These are phyloP conservation scores for Besnoitia besnoiti DNA, from an alignment of 169 alveolate genomes.

Conservation along the genomic window DNA sequence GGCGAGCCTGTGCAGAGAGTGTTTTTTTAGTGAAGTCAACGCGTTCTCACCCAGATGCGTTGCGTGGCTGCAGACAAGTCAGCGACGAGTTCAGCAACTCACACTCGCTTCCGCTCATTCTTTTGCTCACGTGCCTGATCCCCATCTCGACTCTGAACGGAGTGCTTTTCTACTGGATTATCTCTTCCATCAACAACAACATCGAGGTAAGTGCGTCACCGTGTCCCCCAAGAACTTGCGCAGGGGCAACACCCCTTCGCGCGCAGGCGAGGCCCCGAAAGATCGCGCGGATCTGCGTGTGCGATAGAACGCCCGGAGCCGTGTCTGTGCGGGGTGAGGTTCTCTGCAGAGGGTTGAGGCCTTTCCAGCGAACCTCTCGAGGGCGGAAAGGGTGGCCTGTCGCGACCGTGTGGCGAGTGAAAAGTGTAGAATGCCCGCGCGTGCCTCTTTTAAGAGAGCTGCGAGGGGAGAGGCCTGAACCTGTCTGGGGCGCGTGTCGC, in stretches of 20 bases:
- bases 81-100: constrained; percentile 28
- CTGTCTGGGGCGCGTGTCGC: not conserved
- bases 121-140: not conserved
- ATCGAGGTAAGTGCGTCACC: constrained; percentile 45
- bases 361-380: too few relatives aligned
- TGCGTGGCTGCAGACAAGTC: not conserved
- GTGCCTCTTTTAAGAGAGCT: not conserved
- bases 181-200: constrained; percentile 31
- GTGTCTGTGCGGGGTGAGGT: too few relatives aligned
- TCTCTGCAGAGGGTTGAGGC: too few relatives aligned
- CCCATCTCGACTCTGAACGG: constrained; percentile 35
- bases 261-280: too few relatives aligned
- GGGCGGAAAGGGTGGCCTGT: too few relatives aligned
- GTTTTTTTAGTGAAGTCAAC: not conserved
- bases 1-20: too few relatives aligned
- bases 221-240: too few relatives aligned
- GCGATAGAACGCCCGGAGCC: too few relatives aligned
- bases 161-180: constrained; percentile 43
- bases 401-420: too few relatives aligned
- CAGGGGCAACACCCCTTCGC: too few relatives aligned
- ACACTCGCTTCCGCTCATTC: not conserved
- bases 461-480: not conserved
- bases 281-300: too few relatives aligned
- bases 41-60: not conserved
- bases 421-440: not conserved